Evolutionary conservation across 192 early-diverging fungal genomes (phyloP).

Genomic region (Mortierella claussenii): DNA sequence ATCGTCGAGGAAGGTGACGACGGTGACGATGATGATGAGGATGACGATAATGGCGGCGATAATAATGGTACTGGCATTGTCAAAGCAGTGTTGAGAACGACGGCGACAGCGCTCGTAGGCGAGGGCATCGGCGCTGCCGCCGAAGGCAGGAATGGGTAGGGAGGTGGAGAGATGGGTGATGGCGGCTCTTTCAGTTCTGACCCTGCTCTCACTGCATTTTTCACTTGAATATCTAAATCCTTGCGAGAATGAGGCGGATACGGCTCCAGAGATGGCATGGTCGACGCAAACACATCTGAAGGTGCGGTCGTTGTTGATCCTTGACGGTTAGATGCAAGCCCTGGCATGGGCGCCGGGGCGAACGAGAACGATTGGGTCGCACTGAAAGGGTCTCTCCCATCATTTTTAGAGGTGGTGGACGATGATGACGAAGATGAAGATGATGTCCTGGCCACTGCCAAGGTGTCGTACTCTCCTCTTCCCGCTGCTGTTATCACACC

Average conservation of each 20-base stretch:
- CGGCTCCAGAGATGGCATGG: constrained; percentile 2
- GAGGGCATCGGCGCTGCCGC: background rate
- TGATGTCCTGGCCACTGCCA: background rate
- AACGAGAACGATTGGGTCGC: constrained; percentile 34
- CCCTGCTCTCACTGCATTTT: background rate
- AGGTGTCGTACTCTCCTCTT: background rate
- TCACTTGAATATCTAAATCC: background rate
- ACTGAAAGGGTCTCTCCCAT: background rate
- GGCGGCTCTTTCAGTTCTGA: constrained; percentile 7
- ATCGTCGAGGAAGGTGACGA: too few relatives aligned
- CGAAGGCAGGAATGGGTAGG: background rate
- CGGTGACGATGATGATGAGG: background rate
- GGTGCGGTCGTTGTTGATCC: background rate
- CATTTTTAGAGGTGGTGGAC: background rate
- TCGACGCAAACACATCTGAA: background rate
- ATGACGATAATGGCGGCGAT: background rate
- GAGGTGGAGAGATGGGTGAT: constrained; percentile 15
- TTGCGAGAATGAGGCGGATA: background rate
- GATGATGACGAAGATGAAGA: background rate
- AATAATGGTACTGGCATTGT: background rate
- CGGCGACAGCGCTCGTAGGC: background rate
- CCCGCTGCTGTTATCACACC: background rate
- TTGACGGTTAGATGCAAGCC: constrained; percentile 14
- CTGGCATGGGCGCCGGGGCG: constrained; percentile 12
- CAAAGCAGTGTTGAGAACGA: background rate